A percentile compares a stretch with the other conserved stretches of the same genome.
These are phyloP conservation scores for Phaffomyces antillensis DNA, from an alignment of 805 yeast species.

Conservation along the genomic window DNA sequence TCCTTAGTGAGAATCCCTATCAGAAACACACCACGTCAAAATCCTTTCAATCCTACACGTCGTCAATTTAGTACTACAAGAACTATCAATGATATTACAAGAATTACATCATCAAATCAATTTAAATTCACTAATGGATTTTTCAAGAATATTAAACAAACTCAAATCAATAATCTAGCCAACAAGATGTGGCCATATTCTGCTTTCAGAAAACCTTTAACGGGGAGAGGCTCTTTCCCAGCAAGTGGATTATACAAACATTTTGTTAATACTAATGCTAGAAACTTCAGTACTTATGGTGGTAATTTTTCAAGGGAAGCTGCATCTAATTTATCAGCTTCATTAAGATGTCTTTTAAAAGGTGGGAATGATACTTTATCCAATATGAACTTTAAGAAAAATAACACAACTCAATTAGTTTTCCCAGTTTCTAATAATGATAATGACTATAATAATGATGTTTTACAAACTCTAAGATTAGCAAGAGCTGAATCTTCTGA, in stretches of 20 bases:
- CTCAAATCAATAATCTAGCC: slow-evolving; percentile 5
- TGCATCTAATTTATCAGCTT: slow-evolving; percentile 48
- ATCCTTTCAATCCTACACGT: slow-evolving; percentile 9
- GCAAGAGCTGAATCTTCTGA: slow-evolving; percentile 29
- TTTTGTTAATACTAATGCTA: slow-evolving; percentile 29
- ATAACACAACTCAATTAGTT: slow-evolving; percentile 20
- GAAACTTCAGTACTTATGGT: slow-evolving; percentile 34
- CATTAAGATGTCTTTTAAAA: slow-evolving; percentile 32
- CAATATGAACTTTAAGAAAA: slow-evolving; percentile 15
- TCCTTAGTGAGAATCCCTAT: slow-evolving; percentile 35
- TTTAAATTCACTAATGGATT: slow-evolving; percentile 5
- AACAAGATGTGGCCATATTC: slow-evolving; percentile 20
- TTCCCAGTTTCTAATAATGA: not conserved
- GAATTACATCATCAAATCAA: slow-evolving; percentile 1
- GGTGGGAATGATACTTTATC: slow-evolving; percentile 25
- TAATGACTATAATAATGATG: not conserved
- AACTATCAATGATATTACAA: slow-evolving; percentile 5
- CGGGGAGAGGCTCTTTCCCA: slow-evolving; percentile 20
- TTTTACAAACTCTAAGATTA: slow-evolving; percentile 17
- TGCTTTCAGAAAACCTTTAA: slow-evolving; percentile 17
- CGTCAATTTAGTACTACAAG: slow-evolving; percentile 20
- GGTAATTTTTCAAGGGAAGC: slow-evolving; percentile 44
- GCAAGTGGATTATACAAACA: slow-evolving; percentile 27
- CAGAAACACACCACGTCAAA: slow-evolving; percentile 12
- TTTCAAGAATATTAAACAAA: slow-evolving; percentile 1